phyloP scores from a whole-genome alignment of 163 green algal species.

The Prototheca wickerhamii region DNA sequence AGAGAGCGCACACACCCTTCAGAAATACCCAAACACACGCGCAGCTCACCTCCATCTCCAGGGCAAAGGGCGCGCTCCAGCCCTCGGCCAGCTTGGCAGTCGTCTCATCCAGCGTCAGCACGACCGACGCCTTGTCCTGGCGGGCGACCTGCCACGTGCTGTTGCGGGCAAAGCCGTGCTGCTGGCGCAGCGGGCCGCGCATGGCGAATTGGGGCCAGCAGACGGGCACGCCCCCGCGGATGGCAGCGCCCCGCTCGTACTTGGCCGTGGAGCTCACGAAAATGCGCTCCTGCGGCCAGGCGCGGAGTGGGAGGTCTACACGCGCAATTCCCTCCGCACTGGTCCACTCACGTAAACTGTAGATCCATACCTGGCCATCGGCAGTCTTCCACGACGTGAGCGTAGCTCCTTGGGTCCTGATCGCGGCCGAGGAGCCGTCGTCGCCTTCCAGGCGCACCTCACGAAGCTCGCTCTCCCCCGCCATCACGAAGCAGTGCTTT shows the following conservation, averaged over 20 bases:
- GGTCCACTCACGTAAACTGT: too few species aligned
- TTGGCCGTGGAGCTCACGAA: constrained; percentile 2
- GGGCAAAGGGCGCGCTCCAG: constrained; percentile 6
- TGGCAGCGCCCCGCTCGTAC: not conserved
- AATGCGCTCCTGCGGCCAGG: not conserved
- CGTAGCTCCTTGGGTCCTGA: not conserved
- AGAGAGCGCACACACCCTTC: not conserved
- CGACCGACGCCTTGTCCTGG: not conserved
- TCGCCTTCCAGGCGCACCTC: not conserved
- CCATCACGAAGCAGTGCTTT: too few species aligned
- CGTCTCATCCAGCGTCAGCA: constrained; percentile 15
- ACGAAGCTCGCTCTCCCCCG: not conserved
- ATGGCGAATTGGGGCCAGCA: constrained; percentile 80
- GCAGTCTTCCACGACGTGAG: not conserved
- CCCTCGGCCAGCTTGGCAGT: constrained; percentile 14
- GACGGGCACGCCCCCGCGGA: constrained; percentile 59
- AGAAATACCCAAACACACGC: not conserved
- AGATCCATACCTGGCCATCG: not conserved
- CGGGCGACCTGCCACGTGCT: constrained; percentile 48
- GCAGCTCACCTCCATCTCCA: constrained; percentile 14
- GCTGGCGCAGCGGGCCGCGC: constrained; percentile 54
- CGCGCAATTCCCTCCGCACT: too few species aligned
- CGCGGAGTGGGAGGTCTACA: too few species aligned
- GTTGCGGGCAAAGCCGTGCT: constrained; percentile 90
- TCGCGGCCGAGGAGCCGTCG: not conserved